A percentile compares a stretch with the other conserved stretches of the same genome.
Conservation (phyloP, 257 asterid genomes). For the Striga asiatica region DNA sequence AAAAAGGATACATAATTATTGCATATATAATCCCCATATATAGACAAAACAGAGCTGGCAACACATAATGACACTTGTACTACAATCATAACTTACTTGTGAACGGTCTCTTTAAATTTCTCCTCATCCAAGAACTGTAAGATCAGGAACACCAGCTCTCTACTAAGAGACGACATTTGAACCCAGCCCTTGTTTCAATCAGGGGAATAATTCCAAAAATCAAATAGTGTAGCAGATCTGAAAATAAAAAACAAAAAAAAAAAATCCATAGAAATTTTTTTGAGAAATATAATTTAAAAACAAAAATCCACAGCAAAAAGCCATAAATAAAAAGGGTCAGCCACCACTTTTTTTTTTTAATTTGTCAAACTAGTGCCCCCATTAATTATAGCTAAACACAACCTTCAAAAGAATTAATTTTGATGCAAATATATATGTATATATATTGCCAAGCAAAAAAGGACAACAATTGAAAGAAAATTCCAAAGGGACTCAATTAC, state of each 20-base stretch:
- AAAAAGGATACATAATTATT: background rate
- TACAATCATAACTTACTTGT: constrained; percentile 29
- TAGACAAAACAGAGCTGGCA: constrained; percentile 15
- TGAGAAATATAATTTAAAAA: background rate
- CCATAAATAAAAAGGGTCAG: background rate
- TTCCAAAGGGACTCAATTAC: too few relatives aligned
- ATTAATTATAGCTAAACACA: background rate
- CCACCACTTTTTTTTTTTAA: background rate
- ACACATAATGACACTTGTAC: constrained; percentile 10
- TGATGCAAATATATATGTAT: too few relatives aligned
- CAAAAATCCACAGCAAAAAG: background rate
- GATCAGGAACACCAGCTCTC: constrained; percentile 48
- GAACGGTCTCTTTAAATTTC: constrained; percentile 49
- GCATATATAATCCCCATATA: constrained; percentile 17
- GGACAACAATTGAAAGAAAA: too few relatives aligned
- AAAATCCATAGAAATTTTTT: too few relatives aligned
- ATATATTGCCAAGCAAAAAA: too few relatives aligned
- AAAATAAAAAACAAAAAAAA: background rate
- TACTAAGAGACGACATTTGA: constrained; percentile 93
- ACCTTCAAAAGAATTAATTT: too few relatives aligned
- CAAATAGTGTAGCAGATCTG: background rate
- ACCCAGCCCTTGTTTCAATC: constrained; percentile 4
- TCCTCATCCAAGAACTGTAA: constrained; percentile 46
- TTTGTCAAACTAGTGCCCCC: background rate
- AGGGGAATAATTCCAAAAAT: too few relatives aligned